Base-by-base conservation (phyloP, 495 filamentous ascomycete genomes). In the Gamarada debralockiae region DNA sequence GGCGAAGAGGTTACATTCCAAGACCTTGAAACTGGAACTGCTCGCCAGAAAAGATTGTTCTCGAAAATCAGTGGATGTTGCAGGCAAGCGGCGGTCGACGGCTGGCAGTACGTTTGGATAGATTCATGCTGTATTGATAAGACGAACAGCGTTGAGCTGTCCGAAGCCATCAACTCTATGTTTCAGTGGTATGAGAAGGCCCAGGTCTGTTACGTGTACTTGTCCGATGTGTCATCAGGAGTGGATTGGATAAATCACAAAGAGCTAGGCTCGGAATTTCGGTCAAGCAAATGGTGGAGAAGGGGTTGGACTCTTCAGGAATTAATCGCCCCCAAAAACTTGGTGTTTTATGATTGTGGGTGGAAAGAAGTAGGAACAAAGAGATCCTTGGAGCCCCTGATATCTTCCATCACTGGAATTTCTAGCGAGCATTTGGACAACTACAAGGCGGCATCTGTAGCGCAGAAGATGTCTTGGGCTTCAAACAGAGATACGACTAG, bases 121-220 rank as follows among this genome's bases (percentile, higher is more conserved):
- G 69, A 72, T 51, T 70, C 69, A 10, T 70, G 65, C 48, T 70
- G 69, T 48, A 70, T 47, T 20, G 43, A 47, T 29, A 22, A 47
- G 23, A 22, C 43, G 24, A 22, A 9, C 13, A 47, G 43, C 46
- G 64, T 64, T 3, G 66, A 71, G 70, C 70, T 49, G 61, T 58
- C 22, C 68, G 70, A 62, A 69, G 37, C 47, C n/a, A n/a, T n/a
- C n/a, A n/a, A n/a, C n/a, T n/a, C n/a, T n/a, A n/a, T n/a, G n/a
- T n/a, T n/a, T n/a, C 2, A 22, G 24, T 47, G 43, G 43, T 47
- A 47, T 25, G 12, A 22, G 22, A 22, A 47, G 9, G 48, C 59
- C 0, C 34, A 13, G 12, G 24, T 62, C 15, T 64, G 62, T 55
- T 62, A 59, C 40, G 59, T 36, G 13, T 58, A 56, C 29, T 43